Evolutionary conservation across 2,329 filamentous ascomycete species (phyloP).

Genomic region (Tolypocladium ovalisporum): DNA sequence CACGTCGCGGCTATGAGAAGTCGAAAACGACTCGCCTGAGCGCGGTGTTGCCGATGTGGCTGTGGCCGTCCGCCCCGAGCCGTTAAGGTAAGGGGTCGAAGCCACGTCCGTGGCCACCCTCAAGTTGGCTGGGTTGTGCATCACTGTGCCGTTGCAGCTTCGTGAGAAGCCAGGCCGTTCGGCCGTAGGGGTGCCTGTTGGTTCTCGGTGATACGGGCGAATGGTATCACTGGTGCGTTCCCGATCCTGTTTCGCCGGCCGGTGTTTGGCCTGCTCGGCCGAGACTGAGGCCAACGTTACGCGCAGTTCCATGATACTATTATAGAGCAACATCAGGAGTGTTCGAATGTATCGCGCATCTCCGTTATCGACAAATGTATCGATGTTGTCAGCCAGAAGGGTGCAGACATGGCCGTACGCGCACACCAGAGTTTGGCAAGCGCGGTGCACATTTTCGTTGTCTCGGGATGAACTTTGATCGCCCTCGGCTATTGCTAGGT

Average conservation of each 20-base stretch:
- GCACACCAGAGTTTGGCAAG: constrained; percentile 51
- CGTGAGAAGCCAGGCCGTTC: constrained; percentile 29
- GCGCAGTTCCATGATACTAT: constrained; percentile 56
- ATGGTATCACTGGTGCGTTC: constrained; percentile 33
- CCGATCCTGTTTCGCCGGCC: constrained; percentile 6
- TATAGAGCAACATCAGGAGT: constrained; percentile 52
- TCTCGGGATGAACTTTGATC: constrained; percentile 39
- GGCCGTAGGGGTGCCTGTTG: constrained; percentile 40
- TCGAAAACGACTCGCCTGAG: constrained; percentile 70
- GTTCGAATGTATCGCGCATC: constrained; percentile 58
- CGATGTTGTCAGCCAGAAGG: constrained; percentile 48
- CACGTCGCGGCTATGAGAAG: constrained; percentile 33
- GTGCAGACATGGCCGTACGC: constrained; percentile 57
- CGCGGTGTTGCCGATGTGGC: constrained; percentile 59
- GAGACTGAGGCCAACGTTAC: constrained; percentile 34
- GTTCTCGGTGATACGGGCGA: constrained; percentile 39
- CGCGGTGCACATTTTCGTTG: constrained; percentile 53
- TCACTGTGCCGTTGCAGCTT: constrained; percentile 24
- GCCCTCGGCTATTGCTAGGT: constrained; percentile 33
- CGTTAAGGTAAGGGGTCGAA: constrained; percentile 32
- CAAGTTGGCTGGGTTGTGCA: constrained; percentile 41
- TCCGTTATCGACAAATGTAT: constrained; percentile 53
- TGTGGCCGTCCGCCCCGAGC: constrained; percentile 36
- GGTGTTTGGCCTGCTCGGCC: constrained; percentile 12
- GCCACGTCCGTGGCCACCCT: constrained; percentile 45